Evolutionary conservation across 225 moss, liverwort and hornwort genomes (phyloP), one percentile per base, ranked within the genome.

Genomic region (Thuidium tamariscinum): DNA sequence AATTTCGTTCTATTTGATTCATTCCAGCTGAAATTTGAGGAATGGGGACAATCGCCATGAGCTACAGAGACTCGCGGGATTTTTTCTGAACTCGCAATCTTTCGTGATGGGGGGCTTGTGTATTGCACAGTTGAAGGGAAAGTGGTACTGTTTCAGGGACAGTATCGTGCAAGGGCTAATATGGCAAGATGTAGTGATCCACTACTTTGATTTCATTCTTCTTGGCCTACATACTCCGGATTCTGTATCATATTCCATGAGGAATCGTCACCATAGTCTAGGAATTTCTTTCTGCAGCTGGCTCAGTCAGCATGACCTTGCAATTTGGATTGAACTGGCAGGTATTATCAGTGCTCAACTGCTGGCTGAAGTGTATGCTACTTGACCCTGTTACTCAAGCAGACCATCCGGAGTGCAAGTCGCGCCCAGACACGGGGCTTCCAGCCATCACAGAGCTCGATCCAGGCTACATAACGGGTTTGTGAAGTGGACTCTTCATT

Each of bases 351-450:
- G 97, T 97, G 84, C 83, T 96, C 79, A 95, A 96, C 84, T 99
- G 99, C 88, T 99, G 99, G 99, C 88, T 99, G 44, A 99, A 99
- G 89, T 99, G 99, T 86, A 95, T 99, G 94, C 86, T 97, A 79
- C 94, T 99, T 52, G 97, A 97, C 59, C 99, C 96, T 42, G 69
- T 85, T 62, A 96, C 96, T 80, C 99, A 99, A 89, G 88, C 71
- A 25, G 99, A 99, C 89, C 95, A 99, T 66, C 96, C 97, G 51
- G 96, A 99, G 86, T 99, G 99, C 97, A 97, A 96, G 90, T 97
- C 99, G 80, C 96, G 99, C 55, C 97, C 97, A 22, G 99, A 99
- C 88, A 95, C 97, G 19, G 97, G 97, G 41, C 96, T 99, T 80
- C 93, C 95, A 84, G 97, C 99, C 36, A 99, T 99, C 84, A 99